Evolutionary conservation across 768 basidiomycete species (phyloP).

Genomic region (Cystofilobasidium macerans): DNA sequence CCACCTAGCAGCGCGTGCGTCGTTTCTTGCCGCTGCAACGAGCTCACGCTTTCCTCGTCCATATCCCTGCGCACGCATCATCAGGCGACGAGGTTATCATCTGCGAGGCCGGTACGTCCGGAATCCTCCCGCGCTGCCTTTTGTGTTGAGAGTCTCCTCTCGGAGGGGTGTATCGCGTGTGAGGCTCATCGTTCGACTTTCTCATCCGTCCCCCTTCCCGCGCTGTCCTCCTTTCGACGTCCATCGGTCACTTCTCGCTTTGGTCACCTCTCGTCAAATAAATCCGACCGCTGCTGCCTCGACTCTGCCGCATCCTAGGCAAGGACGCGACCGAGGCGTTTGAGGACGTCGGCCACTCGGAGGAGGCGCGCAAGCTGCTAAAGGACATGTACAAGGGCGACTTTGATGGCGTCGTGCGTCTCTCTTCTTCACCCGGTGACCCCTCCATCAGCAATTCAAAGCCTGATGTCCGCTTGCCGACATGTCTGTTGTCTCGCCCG

Average conservation of each 20-base stretch:
- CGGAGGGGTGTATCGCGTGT: no score
- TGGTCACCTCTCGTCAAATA: no score
- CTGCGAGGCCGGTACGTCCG: slow-evolving; percentile 57
- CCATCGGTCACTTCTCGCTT: no score
- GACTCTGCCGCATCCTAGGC: slow-evolving; percentile 23
- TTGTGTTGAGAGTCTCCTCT: no score
- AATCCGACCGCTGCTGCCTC: no score
- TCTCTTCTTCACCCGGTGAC: not conserved
- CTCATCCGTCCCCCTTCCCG: no score
- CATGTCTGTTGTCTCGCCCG: not conserved
- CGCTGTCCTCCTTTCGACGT: no score
- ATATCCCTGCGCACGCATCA: no score
- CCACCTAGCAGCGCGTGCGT: not conserved
- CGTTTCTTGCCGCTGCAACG: no score
- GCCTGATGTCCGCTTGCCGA: not conserved
- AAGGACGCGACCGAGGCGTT: slow-evolving; percentile 91
- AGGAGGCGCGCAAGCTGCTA: slow-evolving; percentile 82
- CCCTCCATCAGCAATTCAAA: not conserved
- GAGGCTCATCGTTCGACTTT: not conserved
- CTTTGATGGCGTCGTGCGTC: slow-evolving; percentile 53
- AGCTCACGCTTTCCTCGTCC: not conserved
- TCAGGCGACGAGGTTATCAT: slow-evolving; percentile 88
- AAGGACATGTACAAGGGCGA: slow-evolving; percentile 68
- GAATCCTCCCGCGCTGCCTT: not conserved
- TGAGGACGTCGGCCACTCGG: slow-evolving; percentile 98